These are phyloP conservation scores for Rhodocollybia butyracea DNA, from an alignment of 768 basidiomycete species.

Conservation along the genomic window DNA sequence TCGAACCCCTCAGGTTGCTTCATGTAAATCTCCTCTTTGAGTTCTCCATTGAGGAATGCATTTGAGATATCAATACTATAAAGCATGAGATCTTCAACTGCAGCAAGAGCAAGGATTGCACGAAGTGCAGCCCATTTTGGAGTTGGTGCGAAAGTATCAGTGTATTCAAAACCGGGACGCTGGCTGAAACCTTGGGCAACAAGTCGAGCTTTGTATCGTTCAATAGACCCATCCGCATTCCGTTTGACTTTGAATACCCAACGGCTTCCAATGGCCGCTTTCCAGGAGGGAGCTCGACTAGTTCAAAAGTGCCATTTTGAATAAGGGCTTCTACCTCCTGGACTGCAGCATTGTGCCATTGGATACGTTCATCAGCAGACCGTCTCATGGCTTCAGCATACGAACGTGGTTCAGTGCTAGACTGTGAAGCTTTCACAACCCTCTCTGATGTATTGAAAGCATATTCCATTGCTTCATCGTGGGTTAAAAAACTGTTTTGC, in stretches of 20 bases:
- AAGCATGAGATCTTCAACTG: conserved; percentile 21
- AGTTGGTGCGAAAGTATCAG: conserved; percentile 33
- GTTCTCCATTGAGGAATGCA: conserved; percentile 20
- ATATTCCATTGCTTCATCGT: too few relatives aligned
- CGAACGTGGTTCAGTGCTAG: conserved; percentile 13
- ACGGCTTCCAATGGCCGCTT: conserved; percentile 28
- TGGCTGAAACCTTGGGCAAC: conserved; percentile 40
- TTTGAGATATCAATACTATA: not conserved
- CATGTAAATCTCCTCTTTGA: conserved; percentile 23
- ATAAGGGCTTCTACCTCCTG: conserved; percentile 24
- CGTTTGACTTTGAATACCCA: conserved; percentile 43
- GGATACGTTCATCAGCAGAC: conserved; percentile 10
- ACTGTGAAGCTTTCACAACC: conserved; percentile 1
- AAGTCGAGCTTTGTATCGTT: conserved; percentile 37
- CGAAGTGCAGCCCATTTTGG: conserved; percentile 15
- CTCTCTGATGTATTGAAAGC: too few relatives aligned
- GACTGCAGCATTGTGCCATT: conserved; percentile 23
- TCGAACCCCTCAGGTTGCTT: conserved; percentile 14
- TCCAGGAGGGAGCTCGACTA: conserved; percentile 29
- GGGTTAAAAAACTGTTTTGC: too few relatives aligned
- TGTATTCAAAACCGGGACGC: conserved; percentile 34
- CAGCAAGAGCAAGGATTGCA: conserved; percentile 21
- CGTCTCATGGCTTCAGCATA: conserved; percentile 18
- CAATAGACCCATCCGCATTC: conserved; percentile 34
- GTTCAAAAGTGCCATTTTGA: conserved; percentile 30